Conservation (phyloP, 176 grass and related monocot genomes). For the Phragmites australis region DNA sequence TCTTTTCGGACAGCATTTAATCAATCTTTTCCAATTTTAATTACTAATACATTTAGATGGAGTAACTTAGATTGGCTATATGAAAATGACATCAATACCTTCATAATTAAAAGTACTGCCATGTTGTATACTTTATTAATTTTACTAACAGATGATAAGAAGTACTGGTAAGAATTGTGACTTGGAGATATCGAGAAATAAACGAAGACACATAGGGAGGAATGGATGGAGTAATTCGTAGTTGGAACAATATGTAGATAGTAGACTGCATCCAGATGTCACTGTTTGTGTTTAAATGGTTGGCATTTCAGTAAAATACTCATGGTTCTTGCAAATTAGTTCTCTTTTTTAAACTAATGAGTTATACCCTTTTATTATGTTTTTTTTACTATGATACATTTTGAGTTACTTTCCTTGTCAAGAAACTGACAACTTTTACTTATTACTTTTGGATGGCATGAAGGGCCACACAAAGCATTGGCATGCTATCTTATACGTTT, state of each 20-base stretch:
- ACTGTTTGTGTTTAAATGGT: neutral
- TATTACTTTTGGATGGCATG: constrained; percentile 32
- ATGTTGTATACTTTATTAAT: neutral
- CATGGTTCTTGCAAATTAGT: neutral
- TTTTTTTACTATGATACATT: neutral
- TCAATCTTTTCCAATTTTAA: neutral
- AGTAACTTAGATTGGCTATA: neutral
- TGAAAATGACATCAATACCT: neutral
- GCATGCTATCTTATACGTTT: constrained; percentile 97
- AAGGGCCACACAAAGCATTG: constrained; percentile 91
- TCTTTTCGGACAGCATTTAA: neutral
- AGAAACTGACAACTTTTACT: constrained; percentile 18
- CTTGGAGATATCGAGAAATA: neutral
- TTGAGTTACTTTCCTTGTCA: constrained; percentile 38
- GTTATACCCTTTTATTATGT: neutral
- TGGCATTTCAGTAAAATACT: neutral
- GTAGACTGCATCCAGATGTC: neutral
- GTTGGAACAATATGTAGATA: neutral
- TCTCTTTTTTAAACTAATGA: neutral
- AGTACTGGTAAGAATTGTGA: neutral
- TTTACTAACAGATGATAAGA: neutral
- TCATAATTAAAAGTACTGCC: neutral
- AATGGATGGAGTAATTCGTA: constrained; percentile 12
- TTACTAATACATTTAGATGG: neutral
- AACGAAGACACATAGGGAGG: neutral